Conservation (phyloP, 805 yeast genomes). For the Ogataea nakhonphanomensis region DNA sequence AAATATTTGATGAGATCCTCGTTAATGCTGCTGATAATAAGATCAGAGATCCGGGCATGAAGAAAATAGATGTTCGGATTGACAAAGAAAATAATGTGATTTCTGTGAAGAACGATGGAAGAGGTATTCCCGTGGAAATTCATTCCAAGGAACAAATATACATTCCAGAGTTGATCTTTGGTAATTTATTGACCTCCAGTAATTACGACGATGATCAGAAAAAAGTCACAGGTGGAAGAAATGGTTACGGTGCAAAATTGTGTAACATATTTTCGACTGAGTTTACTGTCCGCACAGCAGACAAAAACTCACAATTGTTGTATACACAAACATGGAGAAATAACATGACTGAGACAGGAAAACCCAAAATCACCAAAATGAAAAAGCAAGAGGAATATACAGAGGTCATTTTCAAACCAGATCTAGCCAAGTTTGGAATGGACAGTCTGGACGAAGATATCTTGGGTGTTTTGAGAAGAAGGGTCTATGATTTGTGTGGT, state of each 20-base stretch:
- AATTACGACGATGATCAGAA: slow-evolving; percentile 94
- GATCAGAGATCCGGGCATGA: slow-evolving; percentile 91
- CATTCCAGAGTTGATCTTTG: slow-evolving; percentile 95
- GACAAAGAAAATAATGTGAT: slow-evolving; percentile 71
- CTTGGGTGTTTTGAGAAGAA: slow-evolving; percentile 79
- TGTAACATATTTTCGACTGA: slow-evolving; percentile 94
- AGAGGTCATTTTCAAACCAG: slow-evolving; percentile 84
- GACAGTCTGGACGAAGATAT: slow-evolving; percentile 77
- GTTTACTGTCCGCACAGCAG: slow-evolving; percentile 87
- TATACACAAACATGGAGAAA: slow-evolving; percentile 84
- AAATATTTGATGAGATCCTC: slow-evolving; percentile 93
- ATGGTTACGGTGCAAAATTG: slow-evolving; percentile 96
- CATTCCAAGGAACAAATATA: slow-evolving; percentile 89
- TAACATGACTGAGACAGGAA: slow-evolving; percentile 77
- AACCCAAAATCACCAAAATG: slow-evolving; percentile 65
- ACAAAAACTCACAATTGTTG: slow-evolving; percentile 53
- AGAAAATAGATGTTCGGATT: slow-evolving; percentile 75
- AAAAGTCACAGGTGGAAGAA: slow-evolving; percentile 97
- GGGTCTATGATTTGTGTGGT: slow-evolving; percentile 95
- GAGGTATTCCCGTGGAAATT: slow-evolving; percentile 92
- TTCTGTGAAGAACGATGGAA: slow-evolving; percentile 86
- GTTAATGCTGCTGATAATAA: slow-evolving; percentile 99
- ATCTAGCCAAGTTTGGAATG: slow-evolving; percentile 81
- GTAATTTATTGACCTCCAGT: slow-evolving; percentile 89
- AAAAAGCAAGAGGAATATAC: slow-evolving; percentile 74